phyloP scores from a whole-genome alignment of 352 stramenopile species.

The Pythium biforme region DNA sequence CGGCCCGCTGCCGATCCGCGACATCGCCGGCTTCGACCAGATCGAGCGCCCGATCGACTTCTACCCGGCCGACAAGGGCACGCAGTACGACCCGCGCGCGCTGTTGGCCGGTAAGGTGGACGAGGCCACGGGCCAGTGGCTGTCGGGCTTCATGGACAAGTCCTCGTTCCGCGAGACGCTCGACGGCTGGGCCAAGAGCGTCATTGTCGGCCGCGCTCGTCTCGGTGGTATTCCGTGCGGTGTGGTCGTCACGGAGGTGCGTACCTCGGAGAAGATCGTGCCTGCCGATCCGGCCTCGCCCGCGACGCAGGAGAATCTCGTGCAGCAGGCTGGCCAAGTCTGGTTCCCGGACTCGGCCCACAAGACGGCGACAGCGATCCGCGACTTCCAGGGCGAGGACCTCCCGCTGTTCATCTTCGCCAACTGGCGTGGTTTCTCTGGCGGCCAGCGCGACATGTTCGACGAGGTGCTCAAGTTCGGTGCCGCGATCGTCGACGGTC shows the following conservation, averaged over 20 bases:
- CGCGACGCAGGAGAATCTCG: conserved; percentile 95
- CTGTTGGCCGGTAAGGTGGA: conserved; percentile 89
- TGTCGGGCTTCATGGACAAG: conserved; percentile 97
- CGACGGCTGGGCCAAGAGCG: conserved; percentile 98
- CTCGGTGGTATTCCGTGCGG: conserved; percentile 98
- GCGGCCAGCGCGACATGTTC: conserved; percentile 99
- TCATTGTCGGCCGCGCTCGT: conserved; percentile 96
- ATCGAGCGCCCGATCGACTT: conserved; percentile 92
- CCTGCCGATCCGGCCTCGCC: conserved; percentile 98
- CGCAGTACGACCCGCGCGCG: conserved; percentile 95
- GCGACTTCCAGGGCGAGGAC: conserved; percentile 99
- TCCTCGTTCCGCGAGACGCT: conserved; percentile 98
- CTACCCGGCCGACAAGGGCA: conserved; percentile 88
- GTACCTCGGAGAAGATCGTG: conserved; percentile 95
- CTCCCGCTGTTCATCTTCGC: conserved; percentile 99
- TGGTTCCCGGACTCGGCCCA: conserved; percentile 99
- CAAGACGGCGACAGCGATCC: conserved; percentile 99
- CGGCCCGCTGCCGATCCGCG: conserved; percentile 80
- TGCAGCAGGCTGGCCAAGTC: conserved; percentile 98
- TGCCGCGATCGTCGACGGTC: conserved; percentile 99
- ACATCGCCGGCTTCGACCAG: conserved; percentile 79
- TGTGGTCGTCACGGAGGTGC: conserved; percentile 98
- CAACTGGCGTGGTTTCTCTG: conserved; percentile 99
- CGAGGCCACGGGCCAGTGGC: conserved; percentile 77
- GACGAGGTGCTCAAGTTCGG: conserved; percentile 99